Evolutionary conservation across 305 asterid species (phyloP).

Genomic region (Fraxinus nigra): DNA sequence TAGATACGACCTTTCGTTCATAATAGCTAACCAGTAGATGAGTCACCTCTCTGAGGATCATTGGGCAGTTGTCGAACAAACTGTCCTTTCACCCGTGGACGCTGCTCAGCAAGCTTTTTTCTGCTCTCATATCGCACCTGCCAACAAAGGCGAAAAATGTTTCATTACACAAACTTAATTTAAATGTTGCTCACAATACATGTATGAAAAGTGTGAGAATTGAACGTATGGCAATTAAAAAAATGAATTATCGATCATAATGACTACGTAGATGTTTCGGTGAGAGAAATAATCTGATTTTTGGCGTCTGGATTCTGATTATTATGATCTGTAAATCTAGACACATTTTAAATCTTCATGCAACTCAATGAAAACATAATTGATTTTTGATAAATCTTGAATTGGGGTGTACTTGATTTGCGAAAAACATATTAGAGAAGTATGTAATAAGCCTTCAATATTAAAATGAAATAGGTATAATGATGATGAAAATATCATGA

Average conservation of each 20-base stretch:
- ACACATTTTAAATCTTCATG: not conserved
- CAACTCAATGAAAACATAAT: not conserved
- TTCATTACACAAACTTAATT: not conserved
- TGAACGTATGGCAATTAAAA: not conserved
- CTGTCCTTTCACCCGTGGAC: constrained; percentile 64
- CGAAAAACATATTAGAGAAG: not conserved
- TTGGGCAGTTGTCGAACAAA: constrained; percentile 48
- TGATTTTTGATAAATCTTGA: not conserved
- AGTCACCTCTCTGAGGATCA: constrained; percentile 32
- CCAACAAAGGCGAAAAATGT: not conserved
- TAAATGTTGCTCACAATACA: not conserved
- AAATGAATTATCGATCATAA: not conserved
- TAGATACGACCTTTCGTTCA: not conserved
- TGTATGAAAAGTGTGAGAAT: not conserved
- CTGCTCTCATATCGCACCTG: constrained; percentile 67
- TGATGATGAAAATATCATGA: not conserved
- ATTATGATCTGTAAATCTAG: not conserved
- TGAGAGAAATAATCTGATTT: not conserved
- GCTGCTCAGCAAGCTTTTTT: constrained; percentile 62
- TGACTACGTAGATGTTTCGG: not conserved
- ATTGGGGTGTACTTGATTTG: not conserved
- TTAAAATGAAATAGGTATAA: not conserved
- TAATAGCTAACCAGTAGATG: constrained; percentile 30
- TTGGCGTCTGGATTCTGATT: not conserved
- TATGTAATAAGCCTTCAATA: not conserved